Base-by-base conservation (phyloP, 2,329 filamentous ascomycete species). In the Teratosphaeria gauchensis region DNA sequence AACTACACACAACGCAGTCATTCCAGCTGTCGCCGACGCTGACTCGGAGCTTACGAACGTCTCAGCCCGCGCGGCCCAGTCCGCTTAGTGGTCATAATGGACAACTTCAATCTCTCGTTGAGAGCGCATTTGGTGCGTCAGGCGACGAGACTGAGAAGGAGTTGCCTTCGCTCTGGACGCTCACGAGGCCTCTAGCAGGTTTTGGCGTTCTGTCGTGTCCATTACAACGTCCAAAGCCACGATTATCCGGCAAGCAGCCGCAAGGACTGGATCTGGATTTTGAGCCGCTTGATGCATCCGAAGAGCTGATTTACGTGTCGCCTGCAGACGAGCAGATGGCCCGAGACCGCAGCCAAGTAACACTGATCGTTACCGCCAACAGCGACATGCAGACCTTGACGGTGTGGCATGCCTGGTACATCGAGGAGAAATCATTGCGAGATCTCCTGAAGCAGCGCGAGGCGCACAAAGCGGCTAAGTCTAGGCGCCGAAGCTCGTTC, bases 231-330 rank as follows among this genome's bases (percentile, higher is more conserved):
- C 64, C 63, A 11, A 68, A 63, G 51, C 63, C 68, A 7, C 63
- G 66, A 12, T 51, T 64, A 12, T 60, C 58, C 9, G 58, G 58
- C n/a, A 66, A 64, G 57, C 48, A 55, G 24, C 58, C 59, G 51
- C 30, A 58, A 35, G 64, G 63, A 31, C 53, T 65, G 3, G 65
- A 81, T 54, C 74, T 80, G 1, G 79, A 82, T 19, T 74, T 75
- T 59, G 79, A 83, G 62, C 83, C 90, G 21, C 80, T 96, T 38
- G 85, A 92, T 65, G 81, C 85, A 14, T 82, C 85, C 1, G 92
- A 96, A 69, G 88, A 94, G 69, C 85, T 96, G 55, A 74, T 96
- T 1, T 92, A 95, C 69, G 81, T 96, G 11, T 90, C 92, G 64
- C 76, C 85, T 19, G 76, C 83, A 33, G 80, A 82, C 57, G 82